Percentiles rank a stretch among this genome's conserved stretches.
Conservation (phyloP, 2,329 filamentous ascomycete genomes). For the Cladophialophora chaetospira region DNA sequence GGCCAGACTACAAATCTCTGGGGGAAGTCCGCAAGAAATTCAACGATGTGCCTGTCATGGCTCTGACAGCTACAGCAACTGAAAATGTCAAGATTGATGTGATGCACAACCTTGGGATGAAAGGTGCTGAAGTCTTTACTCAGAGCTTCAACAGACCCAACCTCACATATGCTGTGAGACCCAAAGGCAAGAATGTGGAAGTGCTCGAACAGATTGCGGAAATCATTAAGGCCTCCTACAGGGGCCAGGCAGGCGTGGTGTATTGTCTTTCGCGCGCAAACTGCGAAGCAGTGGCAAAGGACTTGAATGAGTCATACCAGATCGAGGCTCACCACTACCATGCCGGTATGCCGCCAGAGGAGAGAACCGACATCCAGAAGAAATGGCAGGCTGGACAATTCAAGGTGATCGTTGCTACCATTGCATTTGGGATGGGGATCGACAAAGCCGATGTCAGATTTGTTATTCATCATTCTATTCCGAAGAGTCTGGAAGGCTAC, state of each 20-base stretch:
- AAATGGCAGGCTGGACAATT: slow-evolving; percentile 78
- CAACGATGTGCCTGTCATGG: slow-evolving; percentile 84
- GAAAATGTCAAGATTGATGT: slow-evolving; percentile 90
- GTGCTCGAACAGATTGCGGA: slow-evolving; percentile 56
- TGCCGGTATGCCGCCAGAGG: slow-evolving; percentile 68
- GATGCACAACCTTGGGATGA: slow-evolving; percentile 85
- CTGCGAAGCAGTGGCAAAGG: slow-evolving; percentile 76
- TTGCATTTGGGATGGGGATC: slow-evolving; percentile 99
- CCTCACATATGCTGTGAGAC: slow-evolving; percentile 79
- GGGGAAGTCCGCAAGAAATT: slow-evolving; percentile 73
- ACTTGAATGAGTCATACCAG: slow-evolving; percentile 60
- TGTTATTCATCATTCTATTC: slow-evolving; percentile 88
- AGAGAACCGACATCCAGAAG: slow-evolving; percentile 72
- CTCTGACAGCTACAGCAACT: slow-evolving; percentile 92
- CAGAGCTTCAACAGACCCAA: slow-evolving; percentile 99
- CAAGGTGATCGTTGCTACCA: slow-evolving; percentile 94
- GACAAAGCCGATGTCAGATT: slow-evolving; percentile 97
- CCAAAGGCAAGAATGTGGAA: slow-evolving; percentile 65
- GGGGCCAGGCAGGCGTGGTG: slow-evolving; percentile 78
- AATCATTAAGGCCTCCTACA: slow-evolving; percentile 69
- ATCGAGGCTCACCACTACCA: slow-evolving; percentile 86
- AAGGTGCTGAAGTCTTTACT: slow-evolving; percentile 73
- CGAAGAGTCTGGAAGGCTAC: slow-evolving; percentile 95
- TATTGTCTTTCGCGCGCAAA: slow-evolving; percentile 86
- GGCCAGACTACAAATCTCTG: slow-evolving; percentile 89